Base-by-base conservation (phyloP, 2,329 filamentous ascomycete genomes). In the Epichloe sibirici region DNA sequence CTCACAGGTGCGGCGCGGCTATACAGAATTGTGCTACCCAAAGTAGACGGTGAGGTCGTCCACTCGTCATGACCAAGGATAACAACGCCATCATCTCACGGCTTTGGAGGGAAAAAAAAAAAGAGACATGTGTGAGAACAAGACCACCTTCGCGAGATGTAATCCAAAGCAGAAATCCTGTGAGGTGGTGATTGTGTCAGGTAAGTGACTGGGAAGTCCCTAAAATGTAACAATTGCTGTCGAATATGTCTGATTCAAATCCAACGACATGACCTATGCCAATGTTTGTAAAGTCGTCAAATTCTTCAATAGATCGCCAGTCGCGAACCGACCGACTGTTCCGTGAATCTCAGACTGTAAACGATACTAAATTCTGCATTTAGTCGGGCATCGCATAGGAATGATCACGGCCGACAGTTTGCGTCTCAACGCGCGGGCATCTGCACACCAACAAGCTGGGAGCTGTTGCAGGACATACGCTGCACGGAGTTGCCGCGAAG, bases 161-260 rank as follows among this genome's bases (percentile, higher is more conserved):
- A 54, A 53, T 55, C 57, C 54, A 57, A 54, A 57, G 49, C 52
- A 49, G 60, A 57, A 60, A 56, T 58, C 9, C 39, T 51, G 53
- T 55, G 52, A 58, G 57, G 57, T 56, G 57, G 57, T 56, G 56
- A 50, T 56, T 55, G 55, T 54, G 55, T 21, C 48, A 46, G 38
- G 35, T 43, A n/a, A 25, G 52, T 44, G 39, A 84, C 59, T 84
- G n/a, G n/a, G n/a, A 79, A 62, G 81, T 58, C 72, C 61, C 79
- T 83, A 59, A 83, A 79, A 63, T 85, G 81, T 59, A 73, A 69
- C 55, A 84, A 79, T 57, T 84, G 82, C 49, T 82, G 82, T 51
- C 45, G 48, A 46, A 53, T 53, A 44, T 43, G 45, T 61, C 82
- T 86, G 38, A 77, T 79, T 51, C 81, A 51, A 53, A 53, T 48